Evolutionary conservation across 495 filamentous ascomycete species (phyloP), one percentile per base, ranked within the genome.

Genomic region (Trichoderma gamsii): DNA sequence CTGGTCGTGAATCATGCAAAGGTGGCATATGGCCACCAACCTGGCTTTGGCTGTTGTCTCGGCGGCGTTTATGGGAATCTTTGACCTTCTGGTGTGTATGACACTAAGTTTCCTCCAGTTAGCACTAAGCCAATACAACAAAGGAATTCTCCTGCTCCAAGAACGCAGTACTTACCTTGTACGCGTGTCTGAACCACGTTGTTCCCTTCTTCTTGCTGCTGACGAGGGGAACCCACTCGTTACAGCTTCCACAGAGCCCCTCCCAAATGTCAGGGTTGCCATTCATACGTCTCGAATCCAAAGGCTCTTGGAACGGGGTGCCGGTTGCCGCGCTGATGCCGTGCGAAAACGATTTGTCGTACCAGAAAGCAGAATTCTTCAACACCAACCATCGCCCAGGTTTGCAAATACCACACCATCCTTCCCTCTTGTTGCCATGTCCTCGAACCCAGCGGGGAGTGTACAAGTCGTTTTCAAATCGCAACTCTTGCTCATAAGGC

Each of bases 131-230:
- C 9, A 25, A 64, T 41, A 35, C 35, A 16, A 4, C 13, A 23
- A 35, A 18, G 16, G 61, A 29, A 9, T 11, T 16, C 13, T 64
- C 9, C 18, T 7, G 61, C 11, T 25, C 64, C 11, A 9, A 11
- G 27, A 15, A 23, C 11, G 27, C 56, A 18, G 66, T 41, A 78
- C 80, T 76, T 72, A 91, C 89, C 86, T 92, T 92, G 75, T 92
- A 92, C 52, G 90, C 90, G 74, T 93, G 90, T 70, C 90, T 81
- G 71, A 93, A 93, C 90, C 90, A 93, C 5, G 90, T 91, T 6
- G 90, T 92, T 3, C 90, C 90, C 79, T 92, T 92, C 82, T 91
- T 92, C 82, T 92, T 93, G 72, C 88, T 92, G 76, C 88, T 92
- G 52, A 90, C 87, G 56, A 93, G 76, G 16, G 88, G 85, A 68